Evolutionary conservation across 1,284 basidiomycete genomes (phyloP).

Genomic region (Exobasidium cylindrosporum): DNA sequence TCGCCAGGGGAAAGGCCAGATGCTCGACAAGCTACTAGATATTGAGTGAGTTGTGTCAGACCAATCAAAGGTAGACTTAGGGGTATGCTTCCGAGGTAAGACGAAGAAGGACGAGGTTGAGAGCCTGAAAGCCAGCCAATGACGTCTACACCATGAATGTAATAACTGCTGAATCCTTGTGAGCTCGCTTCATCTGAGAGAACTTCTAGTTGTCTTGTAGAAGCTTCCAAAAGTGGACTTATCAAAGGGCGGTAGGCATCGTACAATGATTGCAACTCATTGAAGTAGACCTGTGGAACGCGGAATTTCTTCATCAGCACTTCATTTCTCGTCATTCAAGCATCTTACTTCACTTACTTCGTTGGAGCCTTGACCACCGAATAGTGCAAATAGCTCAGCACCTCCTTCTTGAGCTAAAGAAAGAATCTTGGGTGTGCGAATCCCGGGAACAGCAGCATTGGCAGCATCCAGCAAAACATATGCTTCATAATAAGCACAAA

Average conservation of each 20-base stretch:
- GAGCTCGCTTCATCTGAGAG: constrained; percentile 58
- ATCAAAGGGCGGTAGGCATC: constrained; percentile 87
- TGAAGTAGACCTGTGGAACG: constrained; percentile 86
- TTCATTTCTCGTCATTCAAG: too few relatives aligned
- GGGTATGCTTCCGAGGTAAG: constrained; percentile 93
- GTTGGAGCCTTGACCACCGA: constrained; percentile 98
- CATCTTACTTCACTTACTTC: constrained; percentile 61
- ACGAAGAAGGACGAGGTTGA: constrained; percentile 68
- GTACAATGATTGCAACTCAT: constrained; percentile 87
- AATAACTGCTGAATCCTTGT: constrained; percentile 67
- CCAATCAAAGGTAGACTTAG: constrained; percentile 93
- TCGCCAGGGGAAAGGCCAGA: constrained; percentile 74
- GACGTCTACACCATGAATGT: constrained; percentile 77
- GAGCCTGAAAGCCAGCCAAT: constrained; percentile 77
- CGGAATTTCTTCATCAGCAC: too few relatives aligned
- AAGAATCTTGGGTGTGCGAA: constrained; percentile 67
- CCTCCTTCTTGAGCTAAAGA: constrained; percentile 67
- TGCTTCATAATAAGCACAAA: constrained; percentile 77
- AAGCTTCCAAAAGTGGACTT: constrained; percentile 65
- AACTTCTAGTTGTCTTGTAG: constrained; percentile 58
- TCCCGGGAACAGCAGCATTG: constrained; percentile 63
- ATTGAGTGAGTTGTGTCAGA: constrained; percentile 90
- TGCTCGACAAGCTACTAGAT: constrained; percentile 75
- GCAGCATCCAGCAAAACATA: constrained; percentile 69
- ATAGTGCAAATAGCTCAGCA: constrained; percentile 84